Base-by-base conservation (phyloP, 2,329 filamentous ascomycete species). In the Orbilia oligospora region DNA sequence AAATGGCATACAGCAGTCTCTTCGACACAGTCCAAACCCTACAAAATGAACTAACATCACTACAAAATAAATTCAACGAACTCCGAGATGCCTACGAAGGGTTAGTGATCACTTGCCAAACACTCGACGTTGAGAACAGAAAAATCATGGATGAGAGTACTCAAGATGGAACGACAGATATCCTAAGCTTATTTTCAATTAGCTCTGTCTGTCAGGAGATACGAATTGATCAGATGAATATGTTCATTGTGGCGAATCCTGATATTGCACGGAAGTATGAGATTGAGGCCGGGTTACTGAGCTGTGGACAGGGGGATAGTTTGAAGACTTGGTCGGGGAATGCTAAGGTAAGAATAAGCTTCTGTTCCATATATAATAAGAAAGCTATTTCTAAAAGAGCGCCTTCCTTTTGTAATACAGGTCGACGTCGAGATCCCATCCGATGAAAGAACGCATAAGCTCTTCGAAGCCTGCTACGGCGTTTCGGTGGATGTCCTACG, bases 401-500 rank as follows among this genome's bases (percentile, higher is more conserved):
- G 27, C 3, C 27, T 30, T 8, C 5, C 30, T 12, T 53, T n/a
- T 27, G 14, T 4, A 4, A 41, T 41, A 41, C 22, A 58, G 53
- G 30, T 58, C 30, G 53, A 58, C 10, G 20, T 58, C 8, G 27
- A 36, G 2, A 36, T 58, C 30, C 30, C 53, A 58, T 22, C n/a
- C 30, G 12, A 3, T 9, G 30, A 36, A 38, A 58, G 30, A 38
- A 58, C 53, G 3, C 53, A 58, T 3, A 36, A 14, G 30, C 53
- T 58, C n/a, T 58, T 58, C 53, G 30, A 36, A 38, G 53, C 53
- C 0, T 58, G 30, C 8, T 58, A 58, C 30, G 53, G 53, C 0
- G 18, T 58, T 4, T 18, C 53, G 5, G 53, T 22, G 4, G 16
- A 22, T 9, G n/a, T 6, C 9, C 4, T 30, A 16, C 5, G n/a